A percentile compares a stretch with the other conserved stretches of the same genome.
Conservation (phyloP, 352 stramenopile genomes). For the Phytophthora gonapodyides region DNA sequence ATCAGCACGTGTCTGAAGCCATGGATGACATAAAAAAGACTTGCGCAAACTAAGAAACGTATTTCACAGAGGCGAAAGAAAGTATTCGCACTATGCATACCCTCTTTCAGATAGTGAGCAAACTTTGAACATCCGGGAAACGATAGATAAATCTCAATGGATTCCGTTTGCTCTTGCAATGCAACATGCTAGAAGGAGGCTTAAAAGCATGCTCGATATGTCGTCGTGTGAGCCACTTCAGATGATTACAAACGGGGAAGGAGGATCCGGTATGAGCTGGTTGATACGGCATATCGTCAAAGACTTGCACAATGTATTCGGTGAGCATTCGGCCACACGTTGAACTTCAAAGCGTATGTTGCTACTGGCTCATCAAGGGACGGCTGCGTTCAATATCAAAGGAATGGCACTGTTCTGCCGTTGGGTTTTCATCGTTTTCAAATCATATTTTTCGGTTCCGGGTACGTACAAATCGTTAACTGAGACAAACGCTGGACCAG, state of each 20-base stretch:
- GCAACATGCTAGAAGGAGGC: neutral
- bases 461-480: neutral
- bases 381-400: slow-evolving; percentile 2
- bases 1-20: neutral
- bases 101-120: neutral
- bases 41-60: neutral
- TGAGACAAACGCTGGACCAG: too few species aligned
- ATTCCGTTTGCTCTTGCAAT: neutral
- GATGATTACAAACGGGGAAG: neutral
- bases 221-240: neutral
- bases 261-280: neutral
- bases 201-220: neutral
- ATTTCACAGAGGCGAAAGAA: neutral
- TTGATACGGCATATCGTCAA: neutral
- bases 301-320: slow-evolving; percentile 3
- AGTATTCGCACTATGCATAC: neutral
- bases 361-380: neutral
- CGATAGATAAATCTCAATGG: slow-evolving; percentile 1
- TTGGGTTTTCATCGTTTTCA: slow-evolving; percentile 6
- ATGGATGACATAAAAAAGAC: neutral
- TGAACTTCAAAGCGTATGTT: neutral
- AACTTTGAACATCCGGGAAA: neutral
- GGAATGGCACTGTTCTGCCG: neutral
- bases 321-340: neutral
- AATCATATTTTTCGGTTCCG: neutral